Percentiles rank a stretch among this genome's conserved stretches.
These are phyloP conservation scores for Lyophyllum decastes DNA, from an alignment of 768 basidiomycete genomes.

Conservation along the genomic window DNA sequence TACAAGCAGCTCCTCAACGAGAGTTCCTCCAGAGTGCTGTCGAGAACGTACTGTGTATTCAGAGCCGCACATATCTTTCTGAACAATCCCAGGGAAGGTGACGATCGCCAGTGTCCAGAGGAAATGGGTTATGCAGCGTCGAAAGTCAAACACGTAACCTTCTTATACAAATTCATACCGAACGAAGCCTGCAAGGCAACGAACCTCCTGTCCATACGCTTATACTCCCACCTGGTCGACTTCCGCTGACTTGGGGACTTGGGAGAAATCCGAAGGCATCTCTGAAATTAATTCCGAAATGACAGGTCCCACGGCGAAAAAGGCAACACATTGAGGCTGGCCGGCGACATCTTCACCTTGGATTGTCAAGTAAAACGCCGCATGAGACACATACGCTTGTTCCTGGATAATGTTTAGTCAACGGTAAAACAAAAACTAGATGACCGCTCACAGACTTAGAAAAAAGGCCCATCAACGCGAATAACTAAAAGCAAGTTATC, in stretches of 20 bases:
- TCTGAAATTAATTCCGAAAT: background rate
- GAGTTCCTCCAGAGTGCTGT: background rate
- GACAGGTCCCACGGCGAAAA: background rate
- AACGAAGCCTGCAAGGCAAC: background rate
- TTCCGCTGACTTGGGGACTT: background rate
- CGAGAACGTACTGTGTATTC: background rate
- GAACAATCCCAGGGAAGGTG: background rate
- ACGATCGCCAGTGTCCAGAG: background rate
- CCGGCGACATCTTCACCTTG: background rate
- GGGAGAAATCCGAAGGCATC: background rate
- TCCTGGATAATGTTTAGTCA: background rate
- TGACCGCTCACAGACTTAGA: background rate
- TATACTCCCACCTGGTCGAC: background rate
- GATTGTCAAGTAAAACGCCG: background rate
- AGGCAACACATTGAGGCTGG: background rate
- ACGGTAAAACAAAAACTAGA: background rate
- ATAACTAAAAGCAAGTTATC: background rate
- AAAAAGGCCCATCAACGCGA: background rate
- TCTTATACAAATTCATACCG: background rate
- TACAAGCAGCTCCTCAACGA: background rate
- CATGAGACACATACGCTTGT: background rate
- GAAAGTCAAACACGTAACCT: background rate
- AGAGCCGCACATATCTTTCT: background rate
- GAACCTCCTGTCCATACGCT: background rate
- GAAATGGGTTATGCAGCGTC: background rate